Base-by-base conservation (phyloP, 805 yeast genomes). In the Metschnikowia vanudenii region DNA sequence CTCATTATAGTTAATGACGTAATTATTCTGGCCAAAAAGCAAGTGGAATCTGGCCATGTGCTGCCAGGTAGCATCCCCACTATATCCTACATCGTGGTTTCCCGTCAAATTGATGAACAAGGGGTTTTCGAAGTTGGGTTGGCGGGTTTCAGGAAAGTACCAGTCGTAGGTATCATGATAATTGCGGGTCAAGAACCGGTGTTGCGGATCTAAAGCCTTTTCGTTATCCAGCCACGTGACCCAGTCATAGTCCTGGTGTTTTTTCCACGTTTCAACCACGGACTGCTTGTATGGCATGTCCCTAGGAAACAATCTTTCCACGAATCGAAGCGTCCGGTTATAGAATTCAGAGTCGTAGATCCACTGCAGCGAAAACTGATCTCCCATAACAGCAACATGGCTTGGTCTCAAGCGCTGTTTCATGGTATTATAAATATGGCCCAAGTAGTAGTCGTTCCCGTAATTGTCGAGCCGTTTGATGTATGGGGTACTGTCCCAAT, bases 1-100 rank as follows among this genome's bases (percentile, higher is more conserved):
- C 31, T 69, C 64, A 51, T 82, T 81, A 57, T 84, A 83, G 61
- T 84, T 86, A 41, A 85, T 79, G 69, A 88, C 88, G 61, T 74
- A 92, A 65, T 92, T 92, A 58, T 89, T 88, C 56, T 82, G 80
- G 29, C 99, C 99, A 67, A 86, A 94, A 24, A 85, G 68, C 33
- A 70, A 69, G 45, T 74, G 75, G 68, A 81, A 94, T 54, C 99
- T 74, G 1, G 88, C 80, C 81, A 89, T 80, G 58, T 95, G 96
- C 58, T 88, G 97, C 71, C 83, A 82, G 0, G 96, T 90, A 34
- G 95, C 88, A 65, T 94, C 99, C 0, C 98, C 98, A 39, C 87
- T 80, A 62, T 94, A 92, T 0, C 99, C 99, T 39, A 92, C 82
- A 63, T 94, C 99, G 63, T 94, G 99, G 63, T 94, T 94, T 1